Evolutionary conservation across 139 green algal species (phyloP).

Genomic region (Coelastrella sp.): DNA sequence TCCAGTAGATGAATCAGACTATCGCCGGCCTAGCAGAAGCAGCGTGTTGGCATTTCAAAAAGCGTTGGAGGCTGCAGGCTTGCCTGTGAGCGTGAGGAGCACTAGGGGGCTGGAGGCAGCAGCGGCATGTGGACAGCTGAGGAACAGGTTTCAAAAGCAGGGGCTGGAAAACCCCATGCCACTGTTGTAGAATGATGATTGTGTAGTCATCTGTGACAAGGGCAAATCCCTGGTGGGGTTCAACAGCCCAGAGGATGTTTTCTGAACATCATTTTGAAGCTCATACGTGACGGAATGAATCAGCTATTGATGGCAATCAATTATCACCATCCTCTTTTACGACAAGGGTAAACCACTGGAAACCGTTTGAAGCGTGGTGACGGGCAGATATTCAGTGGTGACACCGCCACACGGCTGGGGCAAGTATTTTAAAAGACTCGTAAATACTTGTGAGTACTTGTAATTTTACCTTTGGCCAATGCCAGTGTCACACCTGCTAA

Average conservation of each 20-base stretch:
- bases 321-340: no score
- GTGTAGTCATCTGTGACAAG: no score
- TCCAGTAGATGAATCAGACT: constrained; percentile 90
- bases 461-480: no score
- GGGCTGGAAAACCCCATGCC: constrained; percentile 66
- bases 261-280: neutral
- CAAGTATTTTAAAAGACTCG: no score
- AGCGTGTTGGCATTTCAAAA: constrained; percentile 63
- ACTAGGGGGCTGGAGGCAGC: constrained; percentile 91
- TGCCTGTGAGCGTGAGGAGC: constrained; percentile 73
- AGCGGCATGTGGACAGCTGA: constrained; percentile 96
- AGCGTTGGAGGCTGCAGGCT: constrained; percentile 69
- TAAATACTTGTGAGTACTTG: no score
- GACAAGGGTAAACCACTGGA: no score
- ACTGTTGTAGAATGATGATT: neutral
- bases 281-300: no score
- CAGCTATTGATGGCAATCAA: no score
- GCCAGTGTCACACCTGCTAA: no score
- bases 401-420: no score
- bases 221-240: neutral
- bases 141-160: constrained; percentile 92
- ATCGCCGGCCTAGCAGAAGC: constrained; percentile 72
- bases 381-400: no score
- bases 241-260: neutral
- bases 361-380: no score